Percentiles rank a stretch among this genome's conserved stretches.
These are phyloP conservation scores for Pseudoscleropodium purum DNA, from an alignment of 225 moss, liverwort and hornwort genomes.

Conservation along the genomic window DNA sequence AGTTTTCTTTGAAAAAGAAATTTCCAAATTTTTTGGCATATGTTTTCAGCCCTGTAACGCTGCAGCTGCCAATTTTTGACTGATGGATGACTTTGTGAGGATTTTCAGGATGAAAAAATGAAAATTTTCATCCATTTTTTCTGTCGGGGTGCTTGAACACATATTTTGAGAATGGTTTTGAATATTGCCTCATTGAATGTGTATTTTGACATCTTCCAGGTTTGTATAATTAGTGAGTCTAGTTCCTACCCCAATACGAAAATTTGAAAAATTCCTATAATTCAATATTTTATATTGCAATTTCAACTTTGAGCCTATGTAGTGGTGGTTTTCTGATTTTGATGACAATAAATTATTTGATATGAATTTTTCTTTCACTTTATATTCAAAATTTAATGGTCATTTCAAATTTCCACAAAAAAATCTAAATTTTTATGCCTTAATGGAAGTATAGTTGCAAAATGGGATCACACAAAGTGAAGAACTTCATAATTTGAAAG, in stretches of 20 bases:
- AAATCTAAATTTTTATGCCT: not conserved
- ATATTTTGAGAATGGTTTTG: too few relatives aligned
- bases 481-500: not conserved
- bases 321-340: not conserved
- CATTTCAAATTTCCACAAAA: too few relatives aligned
- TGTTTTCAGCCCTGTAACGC: not conserved
- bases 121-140: not conserved
- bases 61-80: too few relatives aligned
- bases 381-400: not conserved
- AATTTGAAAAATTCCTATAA: too few relatives aligned
- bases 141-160: not conserved
- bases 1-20: not conserved
- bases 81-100: not conserved
- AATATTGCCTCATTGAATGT: not conserved
- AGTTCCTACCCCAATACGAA: too few relatives aligned
- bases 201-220: not conserved
- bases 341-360: too few relatives aligned
- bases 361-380: not conserved
- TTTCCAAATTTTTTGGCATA: not conserved
- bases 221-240: too few relatives aligned
- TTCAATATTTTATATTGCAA: too few relatives aligned
- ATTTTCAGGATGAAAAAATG: not conserved
- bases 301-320: too few relatives aligned
- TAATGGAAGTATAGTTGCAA: not conserved
- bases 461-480: accelerated